Percentiles rank a stretch among this genome's conserved stretches.
Conservation (phyloP, 2,329 filamentous ascomycete species). For the Stemphylium lycopersici region DNA sequence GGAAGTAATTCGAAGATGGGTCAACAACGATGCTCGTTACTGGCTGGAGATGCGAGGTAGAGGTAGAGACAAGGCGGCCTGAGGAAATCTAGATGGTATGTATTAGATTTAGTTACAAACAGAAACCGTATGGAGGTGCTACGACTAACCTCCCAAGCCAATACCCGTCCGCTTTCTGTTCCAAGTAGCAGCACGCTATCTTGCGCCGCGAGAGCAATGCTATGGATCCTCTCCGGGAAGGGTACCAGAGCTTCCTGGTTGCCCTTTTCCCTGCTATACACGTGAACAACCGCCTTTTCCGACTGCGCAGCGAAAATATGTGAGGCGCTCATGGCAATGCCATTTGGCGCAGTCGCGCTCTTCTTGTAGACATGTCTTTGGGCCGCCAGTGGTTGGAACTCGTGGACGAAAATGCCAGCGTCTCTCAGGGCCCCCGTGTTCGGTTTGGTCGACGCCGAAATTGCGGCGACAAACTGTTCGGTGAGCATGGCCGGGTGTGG, state of each 20-base stretch:
- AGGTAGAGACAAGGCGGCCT: constrained; percentile 76
- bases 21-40: constrained; percentile 77
- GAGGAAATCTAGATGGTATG: constrained; percentile 65
- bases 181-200: constrained; percentile 75
- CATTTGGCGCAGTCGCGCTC: constrained; percentile 78
- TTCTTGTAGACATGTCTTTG: constrained; percentile 87
- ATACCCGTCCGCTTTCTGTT: constrained; percentile 81
- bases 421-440: constrained; percentile 67
- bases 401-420: constrained; percentile 84
- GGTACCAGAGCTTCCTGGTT: constrained; percentile 89
- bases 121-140: not conserved
- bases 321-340: constrained; percentile 77
- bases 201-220: constrained; percentile 73
- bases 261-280: constrained; percentile 82
- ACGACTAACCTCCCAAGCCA: constrained; percentile 84
- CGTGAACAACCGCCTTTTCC: constrained; percentile 90
- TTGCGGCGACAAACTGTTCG: constrained; percentile 58
- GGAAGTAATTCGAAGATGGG: constrained; percentile 72
- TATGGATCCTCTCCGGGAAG: constrained; percentile 85
- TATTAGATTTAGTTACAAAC: constrained; percentile 15
- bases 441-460: constrained; percentile 50
- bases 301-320: constrained; percentile 92
- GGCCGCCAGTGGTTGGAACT: constrained; percentile 77
- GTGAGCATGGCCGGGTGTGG: constrained; percentile 52
- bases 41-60: constrained; percentile 77